Evolutionary conservation across 2,329 filamentous ascomycete species (phyloP).

Genomic region (Trichothecium roseum): DNA sequence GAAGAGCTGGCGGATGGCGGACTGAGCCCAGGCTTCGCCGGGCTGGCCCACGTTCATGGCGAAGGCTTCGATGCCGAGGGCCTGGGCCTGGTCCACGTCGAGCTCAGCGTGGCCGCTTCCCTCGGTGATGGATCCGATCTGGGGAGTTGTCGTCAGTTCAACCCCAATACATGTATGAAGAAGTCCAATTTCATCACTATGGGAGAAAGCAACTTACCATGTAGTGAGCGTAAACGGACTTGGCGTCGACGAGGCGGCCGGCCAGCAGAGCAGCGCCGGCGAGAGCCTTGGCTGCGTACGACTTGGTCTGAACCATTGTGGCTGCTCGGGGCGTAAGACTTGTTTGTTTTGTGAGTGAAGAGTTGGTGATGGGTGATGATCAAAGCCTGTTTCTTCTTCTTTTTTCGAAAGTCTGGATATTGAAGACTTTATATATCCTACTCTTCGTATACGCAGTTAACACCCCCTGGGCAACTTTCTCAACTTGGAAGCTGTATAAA

Average conservation of each 20-base stretch:
- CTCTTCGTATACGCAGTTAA: no score
- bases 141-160: neutral
- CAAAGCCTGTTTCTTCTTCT: no score
- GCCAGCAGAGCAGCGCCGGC: neutral
- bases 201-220: conserved; percentile 4
- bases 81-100: conserved; percentile 9
- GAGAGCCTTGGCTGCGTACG: no score
- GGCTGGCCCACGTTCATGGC: conserved; percentile 16
- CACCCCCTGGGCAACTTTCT: no score
- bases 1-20: conserved; percentile 5
- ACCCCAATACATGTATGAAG: neutral
- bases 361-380: no score
- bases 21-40: conserved; percentile 2
- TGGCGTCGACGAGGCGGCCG: neutral
- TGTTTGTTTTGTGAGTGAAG: no score
- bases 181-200: neutral
- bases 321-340: no score
- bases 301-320: no score
- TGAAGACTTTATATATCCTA: no score
- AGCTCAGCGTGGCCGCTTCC: conserved; percentile 7
- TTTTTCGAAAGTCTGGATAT: no score
- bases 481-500: no score
- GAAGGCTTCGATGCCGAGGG: conserved; percentile 17
- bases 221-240: conserved; percentile 6
- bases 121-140: conserved; percentile 3